These are phyloP conservation scores for Ceriops tagal DNA, from an alignment of 345 rosid genomes.

Conservation along the genomic window DNA sequence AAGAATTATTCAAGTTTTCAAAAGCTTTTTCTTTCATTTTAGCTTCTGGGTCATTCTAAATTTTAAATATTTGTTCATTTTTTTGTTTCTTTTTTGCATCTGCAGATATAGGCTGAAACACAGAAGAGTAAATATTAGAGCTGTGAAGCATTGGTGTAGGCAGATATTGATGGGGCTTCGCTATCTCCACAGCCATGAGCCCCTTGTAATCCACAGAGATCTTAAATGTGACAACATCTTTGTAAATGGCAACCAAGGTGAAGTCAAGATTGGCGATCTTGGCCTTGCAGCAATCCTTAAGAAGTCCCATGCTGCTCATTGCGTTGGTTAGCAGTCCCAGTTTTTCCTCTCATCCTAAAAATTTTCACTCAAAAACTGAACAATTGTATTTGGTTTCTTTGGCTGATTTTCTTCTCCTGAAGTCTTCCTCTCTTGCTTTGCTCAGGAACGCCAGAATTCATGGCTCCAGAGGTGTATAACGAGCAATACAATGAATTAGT, in stretches of 20 bases:
- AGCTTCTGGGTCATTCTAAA: slow-evolving; percentile 10
- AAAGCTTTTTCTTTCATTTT: background rate
- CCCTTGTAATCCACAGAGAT: slow-evolving; percentile 92
- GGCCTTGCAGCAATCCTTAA: slow-evolving; percentile 91
- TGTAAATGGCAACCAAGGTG: slow-evolving; percentile 90
- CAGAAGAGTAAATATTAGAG: slow-evolving; percentile 82
- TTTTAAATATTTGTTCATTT: slow-evolving; percentile 1
- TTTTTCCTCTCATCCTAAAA: background rate
- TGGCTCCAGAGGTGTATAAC: slow-evolving; percentile 99
- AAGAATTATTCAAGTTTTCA: slow-evolving; percentile 27
- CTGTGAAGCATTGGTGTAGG: slow-evolving; percentile 95
- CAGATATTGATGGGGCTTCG: slow-evolving; percentile 83
- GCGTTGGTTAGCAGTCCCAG: slow-evolving; percentile 55
- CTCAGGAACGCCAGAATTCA: slow-evolving; percentile 96
- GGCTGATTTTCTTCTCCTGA: background rate
- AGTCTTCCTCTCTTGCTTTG: background rate
- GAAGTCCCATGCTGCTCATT: slow-evolving; percentile 77
- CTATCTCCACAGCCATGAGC: slow-evolving; percentile 60
- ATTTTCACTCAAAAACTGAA: background rate
- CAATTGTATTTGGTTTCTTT: background rate
- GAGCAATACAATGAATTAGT: slow-evolving; percentile 95
- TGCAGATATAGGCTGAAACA: slow-evolving; percentile 80
- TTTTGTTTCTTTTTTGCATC: slow-evolving; percentile 13
- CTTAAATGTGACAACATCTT: slow-evolving; percentile 94
- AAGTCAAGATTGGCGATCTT: slow-evolving; percentile 94